Conservation (phyloP, 2,329 filamentous ascomycete genomes). For the Helicocarpus griseus region DNA sequence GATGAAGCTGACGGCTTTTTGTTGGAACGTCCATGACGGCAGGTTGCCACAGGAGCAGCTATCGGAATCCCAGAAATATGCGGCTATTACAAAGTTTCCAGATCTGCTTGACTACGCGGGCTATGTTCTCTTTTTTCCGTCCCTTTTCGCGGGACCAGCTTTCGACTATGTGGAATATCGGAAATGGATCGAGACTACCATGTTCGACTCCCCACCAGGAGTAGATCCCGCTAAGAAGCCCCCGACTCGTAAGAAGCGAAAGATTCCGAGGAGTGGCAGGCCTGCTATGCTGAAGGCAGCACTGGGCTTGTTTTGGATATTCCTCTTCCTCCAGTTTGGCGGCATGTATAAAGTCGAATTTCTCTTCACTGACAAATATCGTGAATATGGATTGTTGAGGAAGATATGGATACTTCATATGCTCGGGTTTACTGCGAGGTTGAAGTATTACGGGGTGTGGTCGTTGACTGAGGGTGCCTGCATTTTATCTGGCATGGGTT, state of each 20-base stretch:
- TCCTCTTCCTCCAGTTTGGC: constrained; percentile 64
- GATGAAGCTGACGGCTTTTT: constrained; percentile 95
- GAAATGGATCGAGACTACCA: constrained; percentile 83
- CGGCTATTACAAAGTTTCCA: constrained; percentile 66
- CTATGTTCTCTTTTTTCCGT: constrained; percentile 93
- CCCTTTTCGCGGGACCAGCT: constrained; percentile 77
- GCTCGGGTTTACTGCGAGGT: constrained; percentile 68
- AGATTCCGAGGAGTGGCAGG: constrained; percentile 80
- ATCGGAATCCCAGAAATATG: constrained; percentile 77
- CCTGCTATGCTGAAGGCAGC: constrained; percentile 71
- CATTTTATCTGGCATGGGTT: constrained; percentile 86
- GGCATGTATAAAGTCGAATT: constrained; percentile 55
- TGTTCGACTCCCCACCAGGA: constrained; percentile 78
- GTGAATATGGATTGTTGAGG: constrained; percentile 57
- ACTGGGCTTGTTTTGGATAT: constrained; percentile 68
- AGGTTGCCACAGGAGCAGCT: constrained; percentile 67
- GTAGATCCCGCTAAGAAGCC: constrained; percentile 80
- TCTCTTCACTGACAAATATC: constrained; percentile 56
- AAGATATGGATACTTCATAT: constrained; percentile 75
- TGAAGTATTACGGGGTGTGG: constrained; percentile 98
- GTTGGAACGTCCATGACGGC: constrained; percentile 96
- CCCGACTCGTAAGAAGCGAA: constrained; percentile 77
- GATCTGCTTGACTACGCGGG: constrained; percentile 69
- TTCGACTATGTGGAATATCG: constrained; percentile 94
- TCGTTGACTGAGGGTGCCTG: constrained; percentile 85